Evolutionary conservation across 1,284 basidiomycete genomes (phyloP).

Genomic region (Wolfiporia cocos): DNA sequence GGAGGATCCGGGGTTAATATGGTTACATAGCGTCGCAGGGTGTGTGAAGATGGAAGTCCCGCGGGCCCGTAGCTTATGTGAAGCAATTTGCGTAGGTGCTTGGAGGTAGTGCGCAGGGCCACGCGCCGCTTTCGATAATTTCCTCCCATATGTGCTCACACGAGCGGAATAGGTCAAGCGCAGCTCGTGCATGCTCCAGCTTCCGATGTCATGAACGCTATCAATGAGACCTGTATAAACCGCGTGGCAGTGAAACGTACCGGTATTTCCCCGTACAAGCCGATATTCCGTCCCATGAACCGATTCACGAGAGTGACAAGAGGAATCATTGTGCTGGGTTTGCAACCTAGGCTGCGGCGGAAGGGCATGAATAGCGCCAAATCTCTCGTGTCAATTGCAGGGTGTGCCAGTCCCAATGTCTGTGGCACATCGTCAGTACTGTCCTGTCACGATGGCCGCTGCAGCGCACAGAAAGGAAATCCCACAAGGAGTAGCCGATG

Average conservation of each 20-base stretch:
- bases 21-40: too few relatives aligned
- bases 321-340: conserved; percentile 29
- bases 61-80: conserved; percentile 14
- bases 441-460: not conserved
- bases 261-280: conserved; percentile 41
- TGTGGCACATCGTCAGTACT: conserved; percentile 15
- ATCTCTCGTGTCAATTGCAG: conserved; percentile 49
- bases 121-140: conserved; percentile 38
- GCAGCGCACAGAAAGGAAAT: conserved; percentile 42
- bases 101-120: conserved; percentile 46
- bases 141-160: conserved; percentile 45
- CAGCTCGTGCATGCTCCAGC: conserved; percentile 47
- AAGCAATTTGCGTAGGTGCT: conserved; percentile 26
- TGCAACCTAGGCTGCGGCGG: conserved; percentile 38
- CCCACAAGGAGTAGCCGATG: conserved; percentile 50
- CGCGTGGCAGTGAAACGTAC: conserved; percentile 23
- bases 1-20: too few relatives aligned
- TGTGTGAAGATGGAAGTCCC: not conserved
- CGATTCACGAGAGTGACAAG: conserved; percentile 40
- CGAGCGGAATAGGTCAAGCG: conserved; percentile 51
- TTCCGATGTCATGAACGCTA: conserved; percentile 15
- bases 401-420: conserved; percentile 49
- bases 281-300: conserved; percentile 47
- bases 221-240: not conserved
- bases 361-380: conserved; percentile 50